These are phyloP conservation scores for Nelumbo lutea DNA, from an alignment of 164 flowering plant genomes.

Conservation along the genomic window DNA sequence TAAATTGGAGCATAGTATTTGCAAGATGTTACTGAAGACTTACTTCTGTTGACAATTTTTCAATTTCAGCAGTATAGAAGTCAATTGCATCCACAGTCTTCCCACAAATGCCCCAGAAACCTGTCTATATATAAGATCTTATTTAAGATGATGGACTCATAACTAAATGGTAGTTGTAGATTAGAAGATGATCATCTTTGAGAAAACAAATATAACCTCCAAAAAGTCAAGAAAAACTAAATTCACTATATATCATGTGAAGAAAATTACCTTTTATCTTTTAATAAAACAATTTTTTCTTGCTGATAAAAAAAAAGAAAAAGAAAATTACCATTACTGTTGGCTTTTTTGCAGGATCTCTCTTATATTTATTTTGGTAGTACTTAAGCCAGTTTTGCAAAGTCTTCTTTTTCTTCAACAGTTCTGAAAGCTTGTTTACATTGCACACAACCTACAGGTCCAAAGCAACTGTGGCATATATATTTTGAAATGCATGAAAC, in stretches of 20 bases:
- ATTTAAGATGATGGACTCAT: constrained; percentile 13
- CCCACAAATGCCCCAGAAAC: constrained; percentile 73
- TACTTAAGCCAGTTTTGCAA: constrained; percentile 63
- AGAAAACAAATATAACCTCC: neutral
- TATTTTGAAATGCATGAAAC: neutral
- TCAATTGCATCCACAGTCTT: constrained; percentile 71
- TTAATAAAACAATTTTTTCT: too few relatives aligned
- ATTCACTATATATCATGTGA: neutral
- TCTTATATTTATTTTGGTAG: constrained; percentile 61
- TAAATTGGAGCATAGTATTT: neutral
- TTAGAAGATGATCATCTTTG: neutral
- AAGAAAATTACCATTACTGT: constrained; percentile 14
- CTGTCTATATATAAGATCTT: constrained; percentile 51
- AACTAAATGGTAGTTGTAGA: neutral
- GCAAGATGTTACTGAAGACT: constrained; percentile 15
- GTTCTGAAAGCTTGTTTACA: constrained; percentile 57
- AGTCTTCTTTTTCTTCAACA: constrained; percentile 57
- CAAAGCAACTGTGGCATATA: neutral
- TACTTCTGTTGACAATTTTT: constrained; percentile 52
- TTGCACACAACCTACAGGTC: constrained; percentile 61
- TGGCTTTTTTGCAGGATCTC: constrained; percentile 55
- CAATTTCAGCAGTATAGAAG: constrained; percentile 48
- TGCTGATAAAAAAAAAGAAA: too few relatives aligned
- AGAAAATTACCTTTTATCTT: constrained; percentile 40
- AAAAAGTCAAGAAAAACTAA: neutral